Conservation (phyloP, 2,329 filamentous ascomycete species). For the Fusarium secorum region DNA sequence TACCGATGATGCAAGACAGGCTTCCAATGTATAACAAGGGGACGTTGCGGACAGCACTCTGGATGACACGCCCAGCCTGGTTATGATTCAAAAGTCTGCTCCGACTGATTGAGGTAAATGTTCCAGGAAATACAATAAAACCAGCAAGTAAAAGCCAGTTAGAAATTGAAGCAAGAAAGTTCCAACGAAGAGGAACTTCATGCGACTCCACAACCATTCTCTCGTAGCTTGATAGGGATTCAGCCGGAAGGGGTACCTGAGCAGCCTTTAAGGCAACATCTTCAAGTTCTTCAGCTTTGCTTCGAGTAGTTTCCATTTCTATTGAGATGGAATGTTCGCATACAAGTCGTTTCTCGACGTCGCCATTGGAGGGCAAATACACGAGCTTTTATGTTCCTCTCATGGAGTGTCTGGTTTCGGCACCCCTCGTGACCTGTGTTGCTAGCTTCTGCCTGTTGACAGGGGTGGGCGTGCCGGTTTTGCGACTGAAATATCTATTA, state of each 20-base stretch:
- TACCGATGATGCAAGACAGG: background rate
- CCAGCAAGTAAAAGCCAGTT: conserved; percentile 23
- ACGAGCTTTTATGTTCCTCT: background rate
- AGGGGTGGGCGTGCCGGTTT: background rate
- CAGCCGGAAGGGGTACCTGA: background rate
- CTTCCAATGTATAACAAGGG: background rate
- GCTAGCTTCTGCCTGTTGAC: background rate
- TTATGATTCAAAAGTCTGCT: background rate
- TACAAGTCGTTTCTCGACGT: background rate
- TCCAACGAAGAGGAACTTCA: background rate
- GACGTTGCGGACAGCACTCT: background rate
- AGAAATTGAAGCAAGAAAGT: conserved; percentile 8
- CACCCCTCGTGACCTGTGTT: background rate
- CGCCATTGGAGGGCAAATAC: background rate
- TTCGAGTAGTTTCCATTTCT: background rate
- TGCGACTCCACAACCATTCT: conserved; percentile 12
- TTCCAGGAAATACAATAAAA: conserved; percentile 7
- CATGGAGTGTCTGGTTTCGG: background rate
- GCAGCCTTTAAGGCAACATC: background rate
- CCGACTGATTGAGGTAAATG: conserved; percentile 2
- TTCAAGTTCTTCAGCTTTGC: background rate
- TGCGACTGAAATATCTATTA: no score
- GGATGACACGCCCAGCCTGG: background rate
- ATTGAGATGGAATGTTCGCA: background rate
- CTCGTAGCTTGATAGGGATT: background rate